Base-by-base conservation (phyloP, 2,329 filamentous ascomycete genomes). In the Dactylellina leptospora region DNA sequence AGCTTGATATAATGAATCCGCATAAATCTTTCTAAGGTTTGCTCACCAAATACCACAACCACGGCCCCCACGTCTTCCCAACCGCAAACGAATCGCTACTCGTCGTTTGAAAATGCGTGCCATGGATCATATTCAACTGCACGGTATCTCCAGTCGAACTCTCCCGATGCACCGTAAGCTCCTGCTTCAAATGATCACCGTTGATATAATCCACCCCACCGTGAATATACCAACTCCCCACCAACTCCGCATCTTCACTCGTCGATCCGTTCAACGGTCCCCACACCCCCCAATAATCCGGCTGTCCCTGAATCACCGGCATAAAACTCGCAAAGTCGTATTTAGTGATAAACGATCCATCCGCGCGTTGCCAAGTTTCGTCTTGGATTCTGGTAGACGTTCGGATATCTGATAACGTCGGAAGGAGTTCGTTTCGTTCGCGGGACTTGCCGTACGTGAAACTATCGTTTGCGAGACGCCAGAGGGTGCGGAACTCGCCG, bases 91-190 rank as follows among this genome's bases (percentile, higher is more conserved):
- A 78, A 18, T 56, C 53, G 18, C 44, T 23, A 18, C 53, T 56
- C 4, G 28, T 13, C 2, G 79, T 80, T 74, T 79, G 78, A 74
- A 82, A 83, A 74, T 83, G 82, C 0, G 83, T 84, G 30, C 83
- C 84, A 74, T 85, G 83, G 30, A 85, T 80, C 81, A 85, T 84
- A 76, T 85, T 85, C 36, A 85, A 78, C 70, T 84, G 82, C 1
- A 85, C 83, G 0, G 80, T 80, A 68, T 85, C 83, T 3, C 83
- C 83, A 0, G 83, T 84, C 4, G 78, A 74, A 2, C 80, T 83
- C 74, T 85, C 83, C 4, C 84, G 81, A 70, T 85, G 84, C 2
- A 84, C 81, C 78, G 82, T 83, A 33, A 85, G 76, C 66, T 85
- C 83, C 74, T 85, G 82, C 78, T 84, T 85, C 22, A 84, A 74